Conservation (phyloP, 257 asterid species). For the Rauvolfia tetraphylla region DNA sequence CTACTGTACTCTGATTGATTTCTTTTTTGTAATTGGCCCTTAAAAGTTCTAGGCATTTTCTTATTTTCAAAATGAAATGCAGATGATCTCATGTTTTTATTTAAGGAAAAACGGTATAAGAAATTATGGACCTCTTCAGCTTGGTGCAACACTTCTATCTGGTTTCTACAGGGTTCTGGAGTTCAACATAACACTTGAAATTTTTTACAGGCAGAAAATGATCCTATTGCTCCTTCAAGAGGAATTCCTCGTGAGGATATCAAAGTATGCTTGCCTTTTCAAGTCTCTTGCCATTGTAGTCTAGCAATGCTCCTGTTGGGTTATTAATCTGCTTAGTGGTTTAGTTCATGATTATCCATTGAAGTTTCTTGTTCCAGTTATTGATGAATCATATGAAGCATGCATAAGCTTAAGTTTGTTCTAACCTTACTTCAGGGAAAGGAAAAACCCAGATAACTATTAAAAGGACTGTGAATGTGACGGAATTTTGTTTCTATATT, state of each 20-base stretch:
- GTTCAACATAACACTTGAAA: slow-evolving; percentile 11
- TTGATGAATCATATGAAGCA: not conserved
- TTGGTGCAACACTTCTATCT: not conserved
- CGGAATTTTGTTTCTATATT: not conserved
- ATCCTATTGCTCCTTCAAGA: slow-evolving; percentile 94
- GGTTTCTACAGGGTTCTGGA: not conserved
- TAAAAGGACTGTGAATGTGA: too few species aligned
- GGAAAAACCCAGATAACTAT: not conserved
- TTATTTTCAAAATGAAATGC: not conserved
- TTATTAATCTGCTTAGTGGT: not conserved
- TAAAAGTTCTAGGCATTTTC: not conserved
- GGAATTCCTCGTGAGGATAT: slow-evolving; percentile 92
- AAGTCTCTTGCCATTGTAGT: not conserved
- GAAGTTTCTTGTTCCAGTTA: not conserved
- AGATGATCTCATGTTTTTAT: not conserved
- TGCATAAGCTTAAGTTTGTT: not conserved
- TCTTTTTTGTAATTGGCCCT: not conserved
- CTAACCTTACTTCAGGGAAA: too few species aligned
- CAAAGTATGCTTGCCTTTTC: slow-evolving; percentile 41
- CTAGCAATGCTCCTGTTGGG: not conserved
- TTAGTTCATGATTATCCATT: not conserved
- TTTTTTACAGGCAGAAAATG: slow-evolving; percentile 84
- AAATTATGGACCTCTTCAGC: not conserved
- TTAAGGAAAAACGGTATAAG: not conserved
- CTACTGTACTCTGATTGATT: not conserved